Evolutionary conservation across 75 land plant genomes (phyloP), one percentile per base, ranked within the genome.

Genomic region (Ceratopteris richardii): DNA sequence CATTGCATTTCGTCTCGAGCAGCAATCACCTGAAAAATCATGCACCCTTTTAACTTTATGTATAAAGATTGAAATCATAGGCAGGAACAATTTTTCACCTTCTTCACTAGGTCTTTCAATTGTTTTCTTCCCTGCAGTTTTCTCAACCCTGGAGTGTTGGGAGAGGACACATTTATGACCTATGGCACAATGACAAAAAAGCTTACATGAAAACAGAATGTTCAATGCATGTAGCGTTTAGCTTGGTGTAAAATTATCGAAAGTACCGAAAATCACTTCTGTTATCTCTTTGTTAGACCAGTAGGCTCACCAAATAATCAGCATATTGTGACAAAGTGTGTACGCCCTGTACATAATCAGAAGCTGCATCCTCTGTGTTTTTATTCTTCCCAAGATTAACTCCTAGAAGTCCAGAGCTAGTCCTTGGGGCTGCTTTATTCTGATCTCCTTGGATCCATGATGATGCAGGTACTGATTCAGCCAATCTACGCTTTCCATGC

Each of bases 1-100:
- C 98, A 94, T 63, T 94, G 98, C 98, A 94, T 94, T 74, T 94
- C 98, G 77, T 94, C 96, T 43, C 96, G 87, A 50, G 98, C 96
- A 44, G 85, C 96, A 76, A 86, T 86, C 44, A 94, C 98, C 98
- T 94, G 23, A 19, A 80, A 56, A 29, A 27, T 4, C 26, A 54
- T 36, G 29, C 0, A 67, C 56, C 30, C 14, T 14, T 28, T 1
- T 63, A 0, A 22, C 25, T 0, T 30, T 51, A 24, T 31, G 31
- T 52, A 0, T 12, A 64, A 17, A 11, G n/a, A 7, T 39, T 17
- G 18, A 57, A 58, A 46, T 29, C 30, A 25, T 51, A 25, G 20
- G 13, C 14, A 56, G 27, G 23, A 31, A 1, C 31, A 29, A 17
- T 24, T 21, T 21, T 23, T 18, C 37, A 94, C 98, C 96, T 81